Evolutionary conservation across 208 protist species (phyloP).

Genomic region (Acanthamoeba royreba): DNA sequence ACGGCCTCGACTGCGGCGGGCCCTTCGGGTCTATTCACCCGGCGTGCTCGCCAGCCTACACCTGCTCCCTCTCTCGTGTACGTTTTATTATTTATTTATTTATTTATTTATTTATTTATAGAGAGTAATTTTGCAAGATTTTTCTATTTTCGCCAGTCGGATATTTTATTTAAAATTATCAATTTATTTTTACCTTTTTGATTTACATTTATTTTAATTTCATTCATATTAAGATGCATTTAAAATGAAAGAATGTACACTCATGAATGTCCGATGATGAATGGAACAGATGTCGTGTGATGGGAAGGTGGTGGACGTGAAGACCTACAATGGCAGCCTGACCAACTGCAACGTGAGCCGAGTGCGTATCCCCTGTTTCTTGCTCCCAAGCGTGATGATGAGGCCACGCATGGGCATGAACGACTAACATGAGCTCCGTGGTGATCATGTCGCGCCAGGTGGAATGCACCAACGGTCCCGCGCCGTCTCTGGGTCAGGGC

Average conservation of each 20-base stretch:
- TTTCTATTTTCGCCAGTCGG: too few species aligned
- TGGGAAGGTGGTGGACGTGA: neutral
- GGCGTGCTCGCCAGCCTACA: neutral
- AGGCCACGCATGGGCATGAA: neutral
- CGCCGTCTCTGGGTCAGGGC: neutral
- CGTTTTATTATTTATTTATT: neutral
- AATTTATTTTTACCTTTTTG: too few species aligned
- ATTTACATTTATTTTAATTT: neutral
- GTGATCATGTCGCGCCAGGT: neutral
- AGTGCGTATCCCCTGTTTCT: neutral
- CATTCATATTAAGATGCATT: neutral
- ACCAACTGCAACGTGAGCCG: neutral
- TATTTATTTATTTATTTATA: too few species aligned
- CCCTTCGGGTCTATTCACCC: neutral
- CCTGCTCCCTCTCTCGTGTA: neutral
- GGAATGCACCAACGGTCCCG: neutral
- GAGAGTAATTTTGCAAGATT: too few species aligned
- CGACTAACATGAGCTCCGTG: neutral
- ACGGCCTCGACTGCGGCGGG: neutral
- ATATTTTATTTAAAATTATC: neutral
- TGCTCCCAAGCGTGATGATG: too few species aligned
- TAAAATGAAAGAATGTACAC: neutral
- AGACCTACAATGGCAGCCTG: neutral
- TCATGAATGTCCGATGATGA: neutral
- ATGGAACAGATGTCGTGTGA: neutral